Evolutionary conservation across 108 stramenopile genomes (phyloP).

Genomic region (Fistulifera pelliculosa): DNA sequence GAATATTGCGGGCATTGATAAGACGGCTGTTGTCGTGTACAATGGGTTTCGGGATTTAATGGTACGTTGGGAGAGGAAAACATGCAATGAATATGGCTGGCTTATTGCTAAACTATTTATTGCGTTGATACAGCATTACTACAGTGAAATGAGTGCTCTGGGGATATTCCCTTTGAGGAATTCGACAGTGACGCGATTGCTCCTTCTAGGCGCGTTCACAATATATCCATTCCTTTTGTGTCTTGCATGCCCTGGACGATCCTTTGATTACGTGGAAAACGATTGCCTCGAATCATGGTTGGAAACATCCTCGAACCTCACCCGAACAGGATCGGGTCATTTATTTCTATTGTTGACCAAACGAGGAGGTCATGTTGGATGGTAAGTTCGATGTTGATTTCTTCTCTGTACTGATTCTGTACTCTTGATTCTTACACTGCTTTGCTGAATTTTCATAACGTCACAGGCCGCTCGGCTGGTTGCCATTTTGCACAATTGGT

Average conservation of each 20-base stretch:
- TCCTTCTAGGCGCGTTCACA: slow-evolving; percentile 27
- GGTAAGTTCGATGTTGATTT: slow-evolving; percentile 14
- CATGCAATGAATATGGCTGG: too few species aligned
- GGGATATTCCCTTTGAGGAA: slow-evolving; percentile 48
- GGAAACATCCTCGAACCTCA: slow-evolving; percentile 46
- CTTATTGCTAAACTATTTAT: too few species aligned
- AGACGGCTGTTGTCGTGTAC: slow-evolving; percentile 64
- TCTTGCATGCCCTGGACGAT: slow-evolving; percentile 74
- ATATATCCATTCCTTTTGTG: slow-evolving; percentile 52
- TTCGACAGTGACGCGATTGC: slow-evolving; percentile 7
- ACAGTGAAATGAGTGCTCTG: slow-evolving; percentile 69
- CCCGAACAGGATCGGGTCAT: slow-evolving; percentile 52
- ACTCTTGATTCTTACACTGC: too few species aligned
- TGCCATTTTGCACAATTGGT: slow-evolving; percentile 47
- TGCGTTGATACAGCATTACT: slow-evolving; percentile 40
- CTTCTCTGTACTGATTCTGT: too few species aligned
- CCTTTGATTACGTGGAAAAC: slow-evolving; percentile 70
- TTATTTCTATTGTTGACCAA: slow-evolving; percentile 65
- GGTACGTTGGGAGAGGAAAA: too few species aligned
- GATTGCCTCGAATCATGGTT: slow-evolving; percentile 35
- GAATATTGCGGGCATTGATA: slow-evolving; percentile 63
- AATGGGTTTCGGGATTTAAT: slow-evolving; percentile 55
- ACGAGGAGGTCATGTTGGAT: slow-evolving; percentile 77
- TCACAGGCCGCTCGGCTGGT: slow-evolving; percentile 39
- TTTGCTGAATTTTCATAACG: too few species aligned